Evolutionary conservation across 306 rosid genomes (phyloP).

Genomic region (Prunus salicina): DNA sequence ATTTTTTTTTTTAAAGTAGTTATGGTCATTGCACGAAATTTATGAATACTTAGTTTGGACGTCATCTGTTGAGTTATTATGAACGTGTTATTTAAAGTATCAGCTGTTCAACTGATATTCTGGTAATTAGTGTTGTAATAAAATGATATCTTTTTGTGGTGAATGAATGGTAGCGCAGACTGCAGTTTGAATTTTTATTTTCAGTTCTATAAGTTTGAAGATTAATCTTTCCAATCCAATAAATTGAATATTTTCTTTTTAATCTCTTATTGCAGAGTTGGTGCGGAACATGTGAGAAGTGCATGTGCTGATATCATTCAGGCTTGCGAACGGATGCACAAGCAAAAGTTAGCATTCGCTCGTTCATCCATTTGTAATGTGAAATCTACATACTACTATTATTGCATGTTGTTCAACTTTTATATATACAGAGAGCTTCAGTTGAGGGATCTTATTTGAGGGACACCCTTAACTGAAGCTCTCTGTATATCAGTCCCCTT

Average conservation of each 20-base stretch:
- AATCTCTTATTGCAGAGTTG: constrained; percentile 43
- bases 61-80: neutral
- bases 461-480: too few species aligned
- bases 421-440: too few species aligned
- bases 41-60: neutral
- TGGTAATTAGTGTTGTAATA: neutral
- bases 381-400: neutral
- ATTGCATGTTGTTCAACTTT: neutral
- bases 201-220: neutral
- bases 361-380: neutral
- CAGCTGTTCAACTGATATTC: neutral
- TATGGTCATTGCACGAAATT: neutral
- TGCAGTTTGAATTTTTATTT: too few species aligned
- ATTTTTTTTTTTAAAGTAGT: neutral
- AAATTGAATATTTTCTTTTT: constrained; percentile 16
- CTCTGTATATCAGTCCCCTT: too few species aligned
- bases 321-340: constrained; percentile 44
- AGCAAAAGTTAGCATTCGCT: constrained; percentile 23
- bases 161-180: too few species aligned
- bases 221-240: constrained; percentile 1
- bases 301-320: constrained; percentile 43
- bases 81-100: neutral
- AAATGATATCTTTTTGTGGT: neutral
- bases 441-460: too few species aligned
- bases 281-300: constrained; percentile 46